Percentiles rank a stretch among this genome's conserved stretches.
phyloP scores from a whole-genome alignment of 208 protist species.

The Borovskyia barvae region DNA sequence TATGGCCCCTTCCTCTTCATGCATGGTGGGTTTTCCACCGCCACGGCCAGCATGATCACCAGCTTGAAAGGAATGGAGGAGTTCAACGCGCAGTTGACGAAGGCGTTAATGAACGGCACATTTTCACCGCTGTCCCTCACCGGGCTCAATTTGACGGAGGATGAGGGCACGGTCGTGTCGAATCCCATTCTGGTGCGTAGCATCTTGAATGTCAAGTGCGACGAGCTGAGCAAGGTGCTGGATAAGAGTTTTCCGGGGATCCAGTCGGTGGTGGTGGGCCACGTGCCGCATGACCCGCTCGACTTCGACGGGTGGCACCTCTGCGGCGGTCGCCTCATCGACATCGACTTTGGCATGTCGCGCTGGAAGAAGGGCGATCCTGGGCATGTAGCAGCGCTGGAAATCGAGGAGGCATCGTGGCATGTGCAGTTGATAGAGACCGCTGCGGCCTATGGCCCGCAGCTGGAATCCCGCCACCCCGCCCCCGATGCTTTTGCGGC shows the following conservation, averaged over 20 bases:
- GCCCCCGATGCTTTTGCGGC: slow-evolving; percentile 7
- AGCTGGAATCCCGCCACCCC: background rate
- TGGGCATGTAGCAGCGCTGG: slow-evolving; percentile 80
- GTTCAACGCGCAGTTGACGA: slow-evolving; percentile 69
- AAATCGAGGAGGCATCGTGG: slow-evolving; percentile 78
- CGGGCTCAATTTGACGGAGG: slow-evolving; percentile 67
- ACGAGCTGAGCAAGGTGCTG: slow-evolving; percentile 59
- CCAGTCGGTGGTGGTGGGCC: slow-evolving; percentile 84
- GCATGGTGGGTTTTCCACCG: slow-evolving; percentile 88
- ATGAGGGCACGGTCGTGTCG: slow-evolving; percentile 58
- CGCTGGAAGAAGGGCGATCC: slow-evolving; percentile 89
- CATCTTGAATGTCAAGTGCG: slow-evolving; percentile 83
- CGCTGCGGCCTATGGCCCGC: slow-evolving; percentile 28
- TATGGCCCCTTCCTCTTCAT: slow-evolving; percentile 88
- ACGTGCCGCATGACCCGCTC: slow-evolving; percentile 79
- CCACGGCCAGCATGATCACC: slow-evolving; percentile 66
- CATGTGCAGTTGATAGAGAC: slow-evolving; percentile 76
- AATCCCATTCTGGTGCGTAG: slow-evolving; percentile 87
- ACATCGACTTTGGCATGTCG: slow-evolving; percentile 89
- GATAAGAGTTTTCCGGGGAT: slow-evolving; percentile 75
- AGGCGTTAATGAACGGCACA: slow-evolving; percentile 64
- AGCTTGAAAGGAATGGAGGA: slow-evolving; percentile 68
- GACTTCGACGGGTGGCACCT: slow-evolving; percentile 82
- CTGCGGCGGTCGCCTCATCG: slow-evolving; percentile 72
- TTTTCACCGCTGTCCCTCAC: slow-evolving; percentile 55